Base-by-base conservation (phyloP, 306 rosid species). In the Prunus fruticosa region DNA sequence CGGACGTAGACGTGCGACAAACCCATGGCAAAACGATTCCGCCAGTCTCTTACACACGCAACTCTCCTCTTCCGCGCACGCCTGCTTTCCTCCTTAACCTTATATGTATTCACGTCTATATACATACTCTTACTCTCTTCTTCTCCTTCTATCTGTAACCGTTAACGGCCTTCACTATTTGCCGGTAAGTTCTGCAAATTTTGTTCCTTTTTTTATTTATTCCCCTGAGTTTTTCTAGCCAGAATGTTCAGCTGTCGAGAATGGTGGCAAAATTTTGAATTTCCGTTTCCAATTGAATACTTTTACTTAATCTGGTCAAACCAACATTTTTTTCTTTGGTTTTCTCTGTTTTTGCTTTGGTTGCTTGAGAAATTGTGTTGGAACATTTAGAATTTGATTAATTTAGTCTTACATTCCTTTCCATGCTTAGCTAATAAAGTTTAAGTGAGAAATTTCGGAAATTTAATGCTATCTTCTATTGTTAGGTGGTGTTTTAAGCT, bases 41-140 rank as follows among this genome's bases (percentile, higher is more conserved):
- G 65, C 76, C 96, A 51, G 77, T 78, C 71, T 69, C 81, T 82
- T 12, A 20, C 98, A 94, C 96, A 94, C 96, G 97, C 98, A 85
- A 86, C 80, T n/a, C 69, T 88, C 93, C 34, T 60, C 64, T 15
- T 23, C 64, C 64, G 25, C 64, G 80, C 97, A 83, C 89, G 86
- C 87, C 69, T 28, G 54, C 65, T 52, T 62, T 27, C 32, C 78
- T 47, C 80, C 78, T 6, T 58, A 34, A 68, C 3, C 72, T 30
- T 41, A 25, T 10, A 5, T 34, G 6, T 34, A 27, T 19, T 6
- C 7, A 79, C 0, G 34, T 41, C 76, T 64, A 67, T 13, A 58
- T 79, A 51, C 27, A 74, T 16, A 9, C 11, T 54, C 45, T 0
- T 20, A 9, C 11, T 54, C 45, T 0, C 11, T 19, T n/a, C 34